Percentiles rank a stretch among this genome's conserved stretches.
Conservation (phyloP, 2,329 filamentous ascomycete genomes). For the Leptographium wingfieldii region DNA sequence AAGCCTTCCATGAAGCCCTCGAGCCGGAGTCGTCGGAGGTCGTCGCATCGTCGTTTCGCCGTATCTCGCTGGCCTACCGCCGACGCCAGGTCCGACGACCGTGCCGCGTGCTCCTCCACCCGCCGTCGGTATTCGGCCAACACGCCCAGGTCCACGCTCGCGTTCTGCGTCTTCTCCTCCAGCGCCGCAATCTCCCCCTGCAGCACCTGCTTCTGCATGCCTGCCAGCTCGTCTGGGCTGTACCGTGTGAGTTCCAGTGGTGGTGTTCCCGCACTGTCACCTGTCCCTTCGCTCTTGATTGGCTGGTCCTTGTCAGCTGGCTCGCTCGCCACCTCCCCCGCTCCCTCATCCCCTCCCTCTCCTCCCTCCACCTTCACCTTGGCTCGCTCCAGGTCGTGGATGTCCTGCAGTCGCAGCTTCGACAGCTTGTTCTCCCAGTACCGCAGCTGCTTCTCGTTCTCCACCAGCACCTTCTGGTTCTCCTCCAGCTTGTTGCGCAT, state of each 20-base stretch:
- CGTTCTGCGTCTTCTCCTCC: slow-evolving; percentile 65
- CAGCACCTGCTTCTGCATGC: slow-evolving; percentile 49
- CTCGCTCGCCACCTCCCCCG: slow-evolving; percentile 2
- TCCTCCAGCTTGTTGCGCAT: slow-evolving; percentile 98
- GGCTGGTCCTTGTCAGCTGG: slow-evolving; percentile 10
- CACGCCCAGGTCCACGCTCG: slow-evolving; percentile 78
- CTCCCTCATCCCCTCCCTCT: slow-evolving; percentile 6
- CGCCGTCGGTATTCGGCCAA: slow-evolving; percentile 27
- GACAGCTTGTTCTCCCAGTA: slow-evolving; percentile 86
- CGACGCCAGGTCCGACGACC: slow-evolving; percentile 66
- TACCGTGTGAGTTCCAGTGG: slow-evolving; percentile 56
- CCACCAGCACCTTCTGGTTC: slow-evolving; percentile 74
- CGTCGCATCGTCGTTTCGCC: slow-evolving; percentile 85
- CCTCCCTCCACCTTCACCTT: slow-evolving; percentile 16
- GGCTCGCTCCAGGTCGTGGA: slow-evolving; percentile 49
- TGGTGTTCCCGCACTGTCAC: slow-evolving; percentile 8
- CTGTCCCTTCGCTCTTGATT: slow-evolving; percentile 14
- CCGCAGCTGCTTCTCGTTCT: slow-evolving; percentile 71
- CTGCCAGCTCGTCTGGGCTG: slow-evolving; percentile 56
- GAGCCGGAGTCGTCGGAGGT: slow-evolving; percentile 75
- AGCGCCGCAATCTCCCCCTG: slow-evolving; percentile 50
- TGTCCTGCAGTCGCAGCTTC: slow-evolving; percentile 73
- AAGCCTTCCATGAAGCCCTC: slow-evolving; percentile 99
- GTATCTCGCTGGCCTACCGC: slow-evolving; percentile 69
- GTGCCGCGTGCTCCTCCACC: slow-evolving; percentile 25